phyloP scores from a whole-genome alignment of 495 filamentous ascomycete species.

The Neurospora discreta region DNA sequence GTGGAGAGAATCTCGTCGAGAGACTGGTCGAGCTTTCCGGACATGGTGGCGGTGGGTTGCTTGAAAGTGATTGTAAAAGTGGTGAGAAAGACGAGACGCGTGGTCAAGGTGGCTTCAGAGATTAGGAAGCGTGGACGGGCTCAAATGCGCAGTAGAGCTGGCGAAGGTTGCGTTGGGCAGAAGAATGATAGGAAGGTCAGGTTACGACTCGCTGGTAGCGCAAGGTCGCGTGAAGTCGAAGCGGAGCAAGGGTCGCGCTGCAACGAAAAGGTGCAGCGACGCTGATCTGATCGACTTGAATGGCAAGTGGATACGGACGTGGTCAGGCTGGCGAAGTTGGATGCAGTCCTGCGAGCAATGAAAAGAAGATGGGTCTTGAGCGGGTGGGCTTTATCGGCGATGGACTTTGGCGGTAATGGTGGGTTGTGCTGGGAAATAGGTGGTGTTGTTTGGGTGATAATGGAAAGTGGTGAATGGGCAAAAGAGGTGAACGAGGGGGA shows the following conservation, averaged over 20 bases:
- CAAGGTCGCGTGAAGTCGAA: slow-evolving; percentile 12
- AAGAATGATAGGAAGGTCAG: slow-evolving; percentile 1
- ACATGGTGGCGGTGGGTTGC: slow-evolving; percentile 48
- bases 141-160: neutral
- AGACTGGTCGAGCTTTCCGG: slow-evolving; percentile 87
- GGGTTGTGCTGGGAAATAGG: slow-evolving; percentile 7
- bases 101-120: neutral
- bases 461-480: neutral
- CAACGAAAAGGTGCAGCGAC: slow-evolving; percentile 1
- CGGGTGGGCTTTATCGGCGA: slow-evolving; percentile 7
- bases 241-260: neutral
- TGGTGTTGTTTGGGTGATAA: neutral
- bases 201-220: neutral
- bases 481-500: neutral
- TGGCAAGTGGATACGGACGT: slow-evolving; percentile 1
- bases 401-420: slow-evolving; percentile 10
- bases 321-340: slow-evolving; percentile 32
- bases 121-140: neutral
- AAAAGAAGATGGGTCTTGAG: slow-evolving; percentile 6
- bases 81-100: slow-evolving; percentile 4
- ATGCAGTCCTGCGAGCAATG: slow-evolving; percentile 26
- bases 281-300: slow-evolving; percentile 1
- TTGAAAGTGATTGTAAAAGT: slow-evolving; percentile 10
- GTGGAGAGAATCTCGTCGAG: slow-evolving; percentile 90
- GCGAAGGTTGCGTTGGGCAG: slow-evolving; percentile 3